Conservation (phyloP, 768 basidiomycete species). For the Vararia minispora region DNA sequence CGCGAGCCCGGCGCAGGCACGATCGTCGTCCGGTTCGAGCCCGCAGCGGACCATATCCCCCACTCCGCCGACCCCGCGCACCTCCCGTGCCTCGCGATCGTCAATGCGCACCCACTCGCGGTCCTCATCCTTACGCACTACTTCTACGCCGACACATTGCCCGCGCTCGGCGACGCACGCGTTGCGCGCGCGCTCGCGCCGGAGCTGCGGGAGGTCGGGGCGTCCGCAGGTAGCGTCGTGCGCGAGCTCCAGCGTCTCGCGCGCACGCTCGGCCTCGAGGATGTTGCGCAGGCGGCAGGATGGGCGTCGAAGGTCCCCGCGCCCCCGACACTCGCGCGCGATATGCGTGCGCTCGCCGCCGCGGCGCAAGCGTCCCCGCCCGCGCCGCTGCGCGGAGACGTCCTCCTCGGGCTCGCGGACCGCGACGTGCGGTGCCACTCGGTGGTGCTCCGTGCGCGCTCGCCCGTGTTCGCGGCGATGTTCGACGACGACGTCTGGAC, state of each 20-base stretch:
- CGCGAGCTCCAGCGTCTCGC: constrained; percentile 52
- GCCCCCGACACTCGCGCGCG: constrained; percentile 32
- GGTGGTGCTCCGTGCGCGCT: constrained; percentile 67
- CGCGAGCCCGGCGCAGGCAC: constrained; percentile 19
- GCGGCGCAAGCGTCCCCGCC: constrained; percentile 17
- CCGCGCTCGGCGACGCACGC: constrained; percentile 78
- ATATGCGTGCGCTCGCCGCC: constrained; percentile 42
- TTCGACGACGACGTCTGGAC: constrained; percentile 84
- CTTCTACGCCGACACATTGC: constrained; percentile 77
- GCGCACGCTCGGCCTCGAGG: constrained; percentile 42
- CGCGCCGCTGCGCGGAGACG: constrained; percentile 41
- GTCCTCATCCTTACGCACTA: constrained; percentile 71
- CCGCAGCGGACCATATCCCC: constrained; percentile 2
- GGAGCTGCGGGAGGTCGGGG: constrained; percentile 27
- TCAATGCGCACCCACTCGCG: constrained; percentile 51
- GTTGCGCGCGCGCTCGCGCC: constrained; percentile 34
- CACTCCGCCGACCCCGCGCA: constrained; percentile 5
- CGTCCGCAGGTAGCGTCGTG: constrained; percentile 41
- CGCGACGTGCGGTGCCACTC: constrained; percentile 59
- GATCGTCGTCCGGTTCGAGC: constrained; percentile 15
- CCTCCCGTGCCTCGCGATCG: constrained; percentile 28
- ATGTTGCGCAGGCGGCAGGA: constrained; percentile 43
- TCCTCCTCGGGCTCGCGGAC: constrained; percentile 63
- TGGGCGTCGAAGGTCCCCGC: constrained; percentile 48
- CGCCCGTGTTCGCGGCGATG: constrained; percentile 73